Base-by-base conservation (phyloP, 768 basidiomycete species). In the Psilocybe subaeruginosa region DNA sequence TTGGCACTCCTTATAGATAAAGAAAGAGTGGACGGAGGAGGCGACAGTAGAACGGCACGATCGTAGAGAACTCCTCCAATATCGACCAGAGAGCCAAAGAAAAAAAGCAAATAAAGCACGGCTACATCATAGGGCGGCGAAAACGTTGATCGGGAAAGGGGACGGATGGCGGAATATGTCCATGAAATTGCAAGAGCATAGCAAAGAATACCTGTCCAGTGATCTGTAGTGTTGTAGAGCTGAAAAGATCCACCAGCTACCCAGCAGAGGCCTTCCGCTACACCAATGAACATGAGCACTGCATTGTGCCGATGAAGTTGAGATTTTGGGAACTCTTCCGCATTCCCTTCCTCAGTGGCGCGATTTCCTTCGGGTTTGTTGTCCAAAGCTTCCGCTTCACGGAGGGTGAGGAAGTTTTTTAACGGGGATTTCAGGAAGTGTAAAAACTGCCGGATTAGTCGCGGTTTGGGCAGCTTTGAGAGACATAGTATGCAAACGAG, bases 41-140 rank as follows among this genome's bases (percentile, higher is more conserved):
- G 80, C 1, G 75, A 61, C 2, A 73, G 80, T 19, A 77, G 70
- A 0, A 85, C 78, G 3, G 67, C 63, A 55, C 80, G 70, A 56
- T 87, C 82, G 66, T 84, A 92, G 0, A 86, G 16, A 19, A 77
- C 62, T 2, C 86, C 86, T 3, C 84, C 85, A 43, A 91, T 68
- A 5, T 82, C 76, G 0, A 92, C 59, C 0, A 80, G 60, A 0
- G 76, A 81, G 16, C 77, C 74, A 11, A 73, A 62, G n/a, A 90
- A 69, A 45, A 88, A 82, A 0, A 79, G 56, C 8, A 79, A 17
- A 66, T 87, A 91, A 1, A 93, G 69, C 0, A 74, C 65, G 68
- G 92, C 83, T 9, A 92, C 72, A 64, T 90, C 90, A 63, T 74
- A 82, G 9, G 88, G 89, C 1, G 83, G 79, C 0, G 89, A 92